Evolutionary conservation across 306 rosid genomes (phyloP), one percentile per base, ranked within the genome.

Genomic region (Quercus robur): DNA sequence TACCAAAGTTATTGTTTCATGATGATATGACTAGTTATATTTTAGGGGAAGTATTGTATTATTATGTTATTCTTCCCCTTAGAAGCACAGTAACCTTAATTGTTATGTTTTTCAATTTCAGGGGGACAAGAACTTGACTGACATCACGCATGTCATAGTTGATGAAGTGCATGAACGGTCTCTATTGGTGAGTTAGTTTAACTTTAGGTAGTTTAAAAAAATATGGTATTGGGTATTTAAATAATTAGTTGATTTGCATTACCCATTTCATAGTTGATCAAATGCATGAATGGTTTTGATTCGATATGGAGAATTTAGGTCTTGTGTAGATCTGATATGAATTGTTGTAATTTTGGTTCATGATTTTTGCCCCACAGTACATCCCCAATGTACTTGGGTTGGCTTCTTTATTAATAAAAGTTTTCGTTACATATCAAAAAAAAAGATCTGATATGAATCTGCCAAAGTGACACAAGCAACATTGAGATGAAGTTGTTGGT

Each of bases 151-250:
- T 85, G 82, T 94, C 83, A 87, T 94, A 72, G 97, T 94, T 72
- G 98, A 94, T 89, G 98, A 94, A 88, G 98, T 94, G 71, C 98
- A 94, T 77, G 98, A 94, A 86, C 89, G 98, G 79, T 92, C 98
- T 78, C 86, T 94, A 46, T 85, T 94, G 97, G 98, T 93, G 72
- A 90, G 98, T 85, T 57, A 21, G 18, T 57, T 74, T 67, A 56
- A 56, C 63, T 61, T 83, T 59, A 57, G 72, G 78, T 79, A 63
- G 52, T 81, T 78, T 71, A 12, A 30, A 19, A 41, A 49, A 25
- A 57, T 33, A 18, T 56, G 38, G 62, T 9, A 31, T 6, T 73
- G 49, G 78, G 51, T 71, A 28, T 75, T 76, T 21, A n/a, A 10
- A 69, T 44, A 41, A 68, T 54, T 30, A 38, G 33, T 70, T 33